phyloP scores from a whole-genome alignment of 2,329 filamentous ascomycete genomes.

The Fusarium sp. region DNA sequence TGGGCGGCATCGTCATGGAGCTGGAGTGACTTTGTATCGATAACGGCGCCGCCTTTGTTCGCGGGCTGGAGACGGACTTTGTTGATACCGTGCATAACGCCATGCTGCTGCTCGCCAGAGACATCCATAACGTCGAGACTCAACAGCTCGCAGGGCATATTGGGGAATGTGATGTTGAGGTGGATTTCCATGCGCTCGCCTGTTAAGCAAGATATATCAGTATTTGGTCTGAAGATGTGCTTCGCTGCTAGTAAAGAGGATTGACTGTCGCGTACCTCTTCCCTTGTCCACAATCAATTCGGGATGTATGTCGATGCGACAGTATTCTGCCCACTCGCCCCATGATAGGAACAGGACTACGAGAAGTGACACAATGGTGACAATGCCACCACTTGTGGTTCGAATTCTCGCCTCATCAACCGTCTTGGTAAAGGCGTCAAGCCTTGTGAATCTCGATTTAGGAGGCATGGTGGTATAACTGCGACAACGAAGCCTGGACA shows the following conservation, averaged over 20 bases:
- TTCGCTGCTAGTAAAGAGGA: neutral
- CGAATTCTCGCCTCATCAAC: constrained; percentile 97
- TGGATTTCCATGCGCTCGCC: constrained; percentile 99
- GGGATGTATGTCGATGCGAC: constrained; percentile 85
- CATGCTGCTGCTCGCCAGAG: constrained; percentile 95
- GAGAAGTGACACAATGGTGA: constrained; percentile 91
- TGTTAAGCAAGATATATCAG: constrained; percentile 54
- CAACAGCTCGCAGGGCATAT: constrained; percentile 92
- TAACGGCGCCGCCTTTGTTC: constrained; percentile 79
- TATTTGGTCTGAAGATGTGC: constrained; percentile 9
- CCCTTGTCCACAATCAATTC: constrained; percentile 97
- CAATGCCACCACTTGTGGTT: constrained; percentile 93
- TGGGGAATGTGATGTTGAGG: constrained; percentile 95
- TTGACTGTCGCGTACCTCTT: constrained; percentile 71
- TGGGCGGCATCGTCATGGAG: constrained; percentile 75
- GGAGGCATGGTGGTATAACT: constrained; percentile 73
- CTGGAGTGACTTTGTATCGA: constrained; percentile 76
- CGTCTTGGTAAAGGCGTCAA: constrained; percentile 99
- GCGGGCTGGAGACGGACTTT: constrained; percentile 85
- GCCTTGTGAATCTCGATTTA: constrained; percentile 94
- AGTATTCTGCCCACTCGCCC: constrained; percentile 97
- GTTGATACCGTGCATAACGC: constrained; percentile 90
- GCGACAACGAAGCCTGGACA: constrained; percentile 18
- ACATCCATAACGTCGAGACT: constrained; percentile 99
- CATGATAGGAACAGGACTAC: constrained; percentile 89